Conservation (phyloP, 2,329 filamentous ascomycete species). For the Trichoderma sp. region DNA sequence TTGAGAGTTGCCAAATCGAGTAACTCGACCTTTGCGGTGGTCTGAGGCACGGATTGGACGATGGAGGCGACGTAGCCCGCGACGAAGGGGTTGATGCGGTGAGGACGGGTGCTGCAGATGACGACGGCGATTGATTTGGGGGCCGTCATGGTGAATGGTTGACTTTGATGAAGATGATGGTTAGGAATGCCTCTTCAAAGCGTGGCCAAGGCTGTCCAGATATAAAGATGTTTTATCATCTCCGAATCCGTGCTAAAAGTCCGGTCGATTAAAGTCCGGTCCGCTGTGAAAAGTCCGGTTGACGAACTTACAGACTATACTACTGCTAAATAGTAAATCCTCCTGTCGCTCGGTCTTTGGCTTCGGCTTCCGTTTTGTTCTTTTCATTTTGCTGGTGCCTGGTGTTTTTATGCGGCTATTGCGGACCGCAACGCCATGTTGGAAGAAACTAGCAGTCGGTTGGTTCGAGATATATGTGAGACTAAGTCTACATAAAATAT, state of each 20-base stretch:
- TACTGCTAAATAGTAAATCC: neutral
- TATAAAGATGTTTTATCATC: neutral
- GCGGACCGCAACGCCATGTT: neutral
- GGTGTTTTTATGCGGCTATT: neutral
- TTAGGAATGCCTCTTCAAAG: neutral
- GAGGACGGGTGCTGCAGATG: conserved; percentile 42
- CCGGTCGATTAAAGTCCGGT: neutral
- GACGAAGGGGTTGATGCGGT: conserved; percentile 42
- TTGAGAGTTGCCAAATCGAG: conserved; percentile 46
- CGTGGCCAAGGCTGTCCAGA: neutral
- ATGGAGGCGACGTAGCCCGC: conserved; percentile 40
- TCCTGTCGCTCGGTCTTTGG: neutral
- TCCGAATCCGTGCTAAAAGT: neutral
- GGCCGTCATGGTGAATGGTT: neutral
- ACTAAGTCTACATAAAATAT: neutral
- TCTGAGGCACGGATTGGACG: conserved; percentile 33
- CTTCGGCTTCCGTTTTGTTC: neutral
- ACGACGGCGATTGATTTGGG: conserved; percentile 41
- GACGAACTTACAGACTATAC: neutral
- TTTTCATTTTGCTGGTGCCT: neutral
- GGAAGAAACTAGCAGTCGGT: neutral
- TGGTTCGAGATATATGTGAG: neutral
- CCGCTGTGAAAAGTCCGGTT: neutral
- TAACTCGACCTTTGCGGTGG: conserved; percentile 30
- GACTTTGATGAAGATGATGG: neutral